phyloP scores from a whole-genome alignment of 2,329 filamentous ascomycete species.

The Bimuria novae-zelandiae region DNA sequence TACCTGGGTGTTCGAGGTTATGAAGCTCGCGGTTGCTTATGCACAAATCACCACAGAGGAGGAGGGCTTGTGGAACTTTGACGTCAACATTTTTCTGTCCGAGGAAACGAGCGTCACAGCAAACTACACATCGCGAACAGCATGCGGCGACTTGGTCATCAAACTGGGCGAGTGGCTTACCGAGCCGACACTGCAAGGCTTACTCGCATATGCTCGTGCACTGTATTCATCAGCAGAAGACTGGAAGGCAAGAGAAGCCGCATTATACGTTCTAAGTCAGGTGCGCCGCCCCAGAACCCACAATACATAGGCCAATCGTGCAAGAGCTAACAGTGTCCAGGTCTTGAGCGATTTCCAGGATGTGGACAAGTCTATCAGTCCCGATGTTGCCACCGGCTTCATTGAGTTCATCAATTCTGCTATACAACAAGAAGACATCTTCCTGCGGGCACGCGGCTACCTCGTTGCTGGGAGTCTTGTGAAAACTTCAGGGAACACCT shows the following conservation, averaged over 20 bases:
- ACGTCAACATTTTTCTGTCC: constrained; percentile 91
- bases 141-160: constrained; percentile 88
- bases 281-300: too few species aligned
- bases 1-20: constrained; percentile 84
- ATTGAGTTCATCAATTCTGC: constrained; percentile 80
- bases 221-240: constrained; percentile 65
- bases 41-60: constrained; percentile 91
- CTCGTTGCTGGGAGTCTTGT: constrained; percentile 82
- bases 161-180: constrained; percentile 91
- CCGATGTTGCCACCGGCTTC: constrained; percentile 72
- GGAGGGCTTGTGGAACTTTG: constrained; percentile 93
- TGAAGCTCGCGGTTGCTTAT: constrained; percentile 83
- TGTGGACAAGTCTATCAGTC: constrained; percentile 70
- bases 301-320: too few species aligned
- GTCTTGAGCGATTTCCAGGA: constrained; percentile 85
- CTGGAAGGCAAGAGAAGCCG: constrained; percentile 76
- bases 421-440: constrained; percentile 71
- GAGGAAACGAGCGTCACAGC: constrained; percentile 94
- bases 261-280: constrained; percentile 83
- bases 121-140: constrained; percentile 93
- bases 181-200: constrained; percentile 73
- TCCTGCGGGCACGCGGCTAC: constrained; percentile 85
- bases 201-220: constrained; percentile 75
- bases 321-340: too few species aligned
- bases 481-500: constrained; percentile 64